Base-by-base conservation (phyloP, 192 early-diverging fungal species). In the Coemansia guatemalensis region DNA sequence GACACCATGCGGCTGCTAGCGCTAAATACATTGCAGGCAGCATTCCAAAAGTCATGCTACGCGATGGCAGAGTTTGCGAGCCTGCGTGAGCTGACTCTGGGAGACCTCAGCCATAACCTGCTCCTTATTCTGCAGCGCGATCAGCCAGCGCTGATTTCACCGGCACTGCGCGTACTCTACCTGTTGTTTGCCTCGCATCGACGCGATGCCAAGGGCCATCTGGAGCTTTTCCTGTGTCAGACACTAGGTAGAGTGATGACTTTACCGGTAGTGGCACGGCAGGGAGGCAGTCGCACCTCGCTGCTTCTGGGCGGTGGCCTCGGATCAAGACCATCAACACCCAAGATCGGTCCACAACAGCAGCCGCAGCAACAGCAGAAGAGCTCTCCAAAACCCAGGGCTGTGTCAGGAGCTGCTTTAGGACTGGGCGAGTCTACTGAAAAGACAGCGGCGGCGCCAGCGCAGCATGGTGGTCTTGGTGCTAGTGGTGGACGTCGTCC, bases 1-100 rank as follows among this genome's bases (percentile, higher is more conserved):
- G 97, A 99, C 72, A 89, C 93, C 0, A 90, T 97, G 86, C 84
- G 97, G 14, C 74, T 95, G 33, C 85, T 98, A 77, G 92, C 95
- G 14, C 82, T 99, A 21, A 86, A 88, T n/a, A 88, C 97, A 25
- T 78, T 97, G 60, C 87, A 91, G 68, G 85, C 88, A 1, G 95
- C 89, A 1, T 82, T 99, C 60, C 95, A 97, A 71, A 86, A 89
- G 5, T 94, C 90, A 3, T 95, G 95, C 48, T 64, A 65, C 25
- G 90, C 88, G 8, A 88, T 99, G 49, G 84, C 87, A 5, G 80
- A 67, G 14, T 85, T 85, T 56, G 79, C 82, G n/a, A 50, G 70
- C 2, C 73, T 92, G 49, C 83, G 87, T 41, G 83, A 87, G 12
- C 67, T 96, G 41, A 88, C 94, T 0, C 78, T 88, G 5, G 91